Percentiles rank a stretch among this genome's conserved stretches.
Evolutionary conservation across 768 basidiomycete genomes (phyloP).

Genomic region (Brasilioporus rufonigricans): DNA sequence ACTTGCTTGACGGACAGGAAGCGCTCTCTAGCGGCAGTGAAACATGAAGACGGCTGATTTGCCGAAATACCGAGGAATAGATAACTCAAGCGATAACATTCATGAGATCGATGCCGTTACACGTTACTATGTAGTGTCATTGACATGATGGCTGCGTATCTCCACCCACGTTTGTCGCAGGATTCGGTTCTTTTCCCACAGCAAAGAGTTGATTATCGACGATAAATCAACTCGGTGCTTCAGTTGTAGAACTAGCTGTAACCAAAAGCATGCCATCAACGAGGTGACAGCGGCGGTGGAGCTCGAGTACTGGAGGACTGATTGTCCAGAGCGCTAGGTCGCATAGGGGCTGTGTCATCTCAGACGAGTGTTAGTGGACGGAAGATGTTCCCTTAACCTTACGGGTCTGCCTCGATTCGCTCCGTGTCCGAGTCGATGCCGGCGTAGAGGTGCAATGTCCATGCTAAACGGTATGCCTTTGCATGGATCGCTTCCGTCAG

Average conservation of each 20-base stretch:
- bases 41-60: neutral
- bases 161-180: slow-evolving; percentile 14
- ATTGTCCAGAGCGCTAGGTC: neutral
- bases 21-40: neutral
- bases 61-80: slow-evolving; percentile 3
- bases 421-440: too few species aligned
- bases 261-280: neutral
- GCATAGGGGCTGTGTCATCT: neutral
- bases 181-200: slow-evolving; percentile 10
- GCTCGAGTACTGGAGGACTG: neutral
- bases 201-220: neutral
- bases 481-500: neutral
- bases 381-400: neutral
- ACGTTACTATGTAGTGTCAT: neutral
- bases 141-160: neutral
- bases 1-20: too few species aligned
- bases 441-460: too few species aligned
- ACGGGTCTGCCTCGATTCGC: too few species aligned
- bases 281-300: neutral
- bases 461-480: neutral
- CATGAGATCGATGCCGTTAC: neutral
- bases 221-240: neutral
- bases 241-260: neutral
- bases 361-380: neutral
- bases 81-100: slow-evolving; percentile 1